phyloP scores from a whole-genome alignment of 495 filamentous ascomycete genomes.

The Astrocystis sublimbata region DNA sequence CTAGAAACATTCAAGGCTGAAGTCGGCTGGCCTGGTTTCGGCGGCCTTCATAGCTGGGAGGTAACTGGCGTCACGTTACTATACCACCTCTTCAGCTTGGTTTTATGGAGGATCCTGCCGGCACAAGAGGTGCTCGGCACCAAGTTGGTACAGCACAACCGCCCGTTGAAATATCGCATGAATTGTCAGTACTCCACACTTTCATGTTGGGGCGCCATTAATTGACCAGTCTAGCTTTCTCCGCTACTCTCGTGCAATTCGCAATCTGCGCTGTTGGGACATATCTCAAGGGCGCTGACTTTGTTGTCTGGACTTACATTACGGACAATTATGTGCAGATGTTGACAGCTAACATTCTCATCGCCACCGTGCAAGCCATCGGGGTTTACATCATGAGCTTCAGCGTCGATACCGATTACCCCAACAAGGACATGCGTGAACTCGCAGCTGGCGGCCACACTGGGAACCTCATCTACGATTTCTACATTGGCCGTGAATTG shows the following conservation, averaged over 20 bases:
- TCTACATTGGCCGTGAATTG: constrained; percentile 95
- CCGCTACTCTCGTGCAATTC: constrained; percentile 69
- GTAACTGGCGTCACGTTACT: constrained; percentile 66
- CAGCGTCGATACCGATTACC: constrained; percentile 64
- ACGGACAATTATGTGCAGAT: constrained; percentile 87
- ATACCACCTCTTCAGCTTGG: constrained; percentile 77
- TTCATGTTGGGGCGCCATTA: constrained; percentile 1
- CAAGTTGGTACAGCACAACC: constrained; percentile 66
- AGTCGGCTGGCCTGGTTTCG: constrained; percentile 70
- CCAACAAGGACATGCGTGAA: constrained; percentile 65
- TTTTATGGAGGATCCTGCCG: constrained; percentile 76
- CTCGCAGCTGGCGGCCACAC: constrained; percentile 79
- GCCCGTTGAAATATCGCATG: constrained; percentile 74
- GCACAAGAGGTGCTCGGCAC: constrained; percentile 71
- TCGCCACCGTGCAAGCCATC: constrained; percentile 65
- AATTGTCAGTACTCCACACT: constrained; percentile 60
- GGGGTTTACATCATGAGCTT: constrained; percentile 84
- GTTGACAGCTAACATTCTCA: constrained; percentile 77
- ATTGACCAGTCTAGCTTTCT: constrained; percentile 61
- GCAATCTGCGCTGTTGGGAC: constrained; percentile 70
- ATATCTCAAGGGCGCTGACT: constrained; percentile 72
- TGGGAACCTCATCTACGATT: constrained; percentile 91
- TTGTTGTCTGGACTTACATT: constrained; percentile 88
- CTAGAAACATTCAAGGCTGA: constrained; percentile 73
- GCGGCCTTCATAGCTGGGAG: constrained; percentile 60